Base-by-base conservation (phyloP, 805 yeast genomes). In the Wickerhamomyces queroliae region DNA sequence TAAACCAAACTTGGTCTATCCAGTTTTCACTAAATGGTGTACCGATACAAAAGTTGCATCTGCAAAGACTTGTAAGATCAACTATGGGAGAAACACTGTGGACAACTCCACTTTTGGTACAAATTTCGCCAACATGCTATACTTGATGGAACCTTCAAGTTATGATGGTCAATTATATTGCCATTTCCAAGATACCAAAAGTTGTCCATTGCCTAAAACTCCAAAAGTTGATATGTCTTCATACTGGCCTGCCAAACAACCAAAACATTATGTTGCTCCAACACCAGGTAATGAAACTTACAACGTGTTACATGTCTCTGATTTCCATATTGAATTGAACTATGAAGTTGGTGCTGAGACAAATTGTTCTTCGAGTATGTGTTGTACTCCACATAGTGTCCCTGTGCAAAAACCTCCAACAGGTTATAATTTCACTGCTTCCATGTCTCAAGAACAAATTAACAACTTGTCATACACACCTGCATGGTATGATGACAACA, bases 161-260 rank as follows among this genome's bases (percentile, higher is more conserved):
- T 83, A 78, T 49, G 83, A 80, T 23, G 73, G 72, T 31, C 78
- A 78, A 49, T 76, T 77, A 59, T 82, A 89, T 56, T 70, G 74
- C 57, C 73, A 59, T n/a, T n/a, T n/a, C n/a, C 55, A 59, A 69
- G 47, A 66, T 58, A 41, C 63, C 65, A 35, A 67, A 69, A 11
- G n/a, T n/a, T 82, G 89, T 58, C 53, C 64, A 4, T 60, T 73
- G 25, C 88, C 87, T 5, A 56, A 55, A 15, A 66, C 78, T 3
- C 80, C 80, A 2, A 64, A 67, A 41, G 56, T 73, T 44, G 71
- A 76, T 45, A 49, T 67, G 37, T 53, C 64, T 19, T 44, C 59
- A 22, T 56, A 70, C 63, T 70, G 74, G 72, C 72, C 75, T 5
- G 55, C 52, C 25, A 69, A 64, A 48, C 75, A 57, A 41, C 63